Evolutionary conservation across 768 basidiomycete genomes (phyloP).

Genomic region (Kwoniella bestiolae): DNA sequence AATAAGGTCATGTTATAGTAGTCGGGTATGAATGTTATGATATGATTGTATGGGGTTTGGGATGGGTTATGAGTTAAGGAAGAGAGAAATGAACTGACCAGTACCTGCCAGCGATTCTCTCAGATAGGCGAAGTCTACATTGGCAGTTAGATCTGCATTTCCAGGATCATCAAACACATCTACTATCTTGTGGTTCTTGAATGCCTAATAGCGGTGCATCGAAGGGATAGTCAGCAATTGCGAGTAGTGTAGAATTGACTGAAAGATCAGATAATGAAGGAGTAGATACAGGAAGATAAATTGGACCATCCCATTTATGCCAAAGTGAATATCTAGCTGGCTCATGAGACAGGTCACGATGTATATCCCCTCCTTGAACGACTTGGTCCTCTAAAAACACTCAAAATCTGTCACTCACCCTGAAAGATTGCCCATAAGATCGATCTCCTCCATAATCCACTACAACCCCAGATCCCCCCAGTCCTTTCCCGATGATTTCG

Average conservation of each 20-base stretch:
- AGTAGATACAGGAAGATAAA: neutral
- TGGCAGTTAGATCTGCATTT: constrained; percentile 88
- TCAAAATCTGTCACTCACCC: constrained; percentile 64
- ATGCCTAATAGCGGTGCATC: no score
- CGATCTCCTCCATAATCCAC: constrained; percentile 86
- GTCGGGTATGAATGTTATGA: no score
- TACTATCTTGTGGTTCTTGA: constrained; percentile 81
- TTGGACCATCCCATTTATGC: no score
- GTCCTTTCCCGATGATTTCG: constrained; percentile 62
- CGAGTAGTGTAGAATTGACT: no score
- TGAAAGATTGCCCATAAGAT: constrained; percentile 72
- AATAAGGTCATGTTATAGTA: neutral
- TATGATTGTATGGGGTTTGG: neutral
- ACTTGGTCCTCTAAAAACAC: neutral
- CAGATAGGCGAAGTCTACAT: constrained; percentile 92
- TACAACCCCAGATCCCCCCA: constrained; percentile 67
- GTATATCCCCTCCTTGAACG: neutral
- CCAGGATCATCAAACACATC: constrained; percentile 85
- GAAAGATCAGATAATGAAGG: neutral
- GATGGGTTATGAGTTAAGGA: neutral
- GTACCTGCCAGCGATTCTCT: constrained; percentile 72
- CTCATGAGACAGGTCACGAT: neutral
- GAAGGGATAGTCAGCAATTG: no score
- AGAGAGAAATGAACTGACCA: constrained; percentile 61
- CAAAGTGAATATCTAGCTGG: no score